Base-by-base conservation (phyloP, 2,329 filamentous ascomycete species). In the Didymella lethalis region DNA sequence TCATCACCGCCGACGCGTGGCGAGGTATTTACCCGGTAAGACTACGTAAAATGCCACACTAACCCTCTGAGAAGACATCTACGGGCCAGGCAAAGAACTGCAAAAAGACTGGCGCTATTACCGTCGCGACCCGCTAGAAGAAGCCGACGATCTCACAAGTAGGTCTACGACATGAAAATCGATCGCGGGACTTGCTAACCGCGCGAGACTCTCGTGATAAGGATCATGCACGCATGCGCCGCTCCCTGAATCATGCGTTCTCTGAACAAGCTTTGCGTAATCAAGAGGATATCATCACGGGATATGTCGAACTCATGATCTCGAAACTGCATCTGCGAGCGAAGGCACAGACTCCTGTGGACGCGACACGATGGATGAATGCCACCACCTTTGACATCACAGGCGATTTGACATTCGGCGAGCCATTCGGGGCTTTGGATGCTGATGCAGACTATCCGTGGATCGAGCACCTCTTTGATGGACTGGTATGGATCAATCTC, bases 341-440 rank as follows among this genome's bases (percentile, higher is more conserved):
- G 14, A 26, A 32, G 25, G 10, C 10, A n/a, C 34, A 58, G 8
- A 46, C 28, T 2, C 34, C 59, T 3, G 48, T 67, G 6, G 62
- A 70, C 31, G 54, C 66, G 10, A 57, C 59, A 32, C 49, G 53
- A 10, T 68, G 58, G 48, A n/a, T 68, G 38, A 65, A 70, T 44
- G 66, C 64, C 2, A n/a, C 53, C 2, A 7, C 48, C 23, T n/a
- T 69, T 1, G 32, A 66, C 23, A 43, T 76, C 47, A 76, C 75
- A 70, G 70, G 67, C 20, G 70, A 75, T 51, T 62, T 75, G 11
- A 69, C 72, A n/a, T 76, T 74, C 48, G 70, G 72, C 4, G 71
- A 75, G 43, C 52, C 72, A 2, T 58, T 76, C 2, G 59, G 72
- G 20, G 68, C 74, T 64, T 67, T 77, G 25, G 57, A 66, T 1